Evolutionary conservation across 2,329 filamentous ascomycete species (phyloP).

Genomic region (Ophiognomonia clavigignenti-juglandacearum): DNA sequence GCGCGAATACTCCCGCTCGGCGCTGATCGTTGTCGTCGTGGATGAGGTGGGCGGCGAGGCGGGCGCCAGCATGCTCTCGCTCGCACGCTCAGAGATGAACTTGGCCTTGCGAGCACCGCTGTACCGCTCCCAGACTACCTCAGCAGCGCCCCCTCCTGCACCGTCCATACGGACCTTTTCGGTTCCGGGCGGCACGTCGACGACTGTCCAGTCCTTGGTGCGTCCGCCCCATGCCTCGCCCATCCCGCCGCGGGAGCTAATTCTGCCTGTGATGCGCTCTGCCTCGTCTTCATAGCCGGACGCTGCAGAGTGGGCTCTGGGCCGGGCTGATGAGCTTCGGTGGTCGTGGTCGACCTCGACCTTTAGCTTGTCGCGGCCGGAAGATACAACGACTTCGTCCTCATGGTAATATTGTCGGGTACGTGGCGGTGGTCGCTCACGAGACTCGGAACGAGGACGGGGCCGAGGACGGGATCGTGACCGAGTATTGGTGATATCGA

Average conservation of each 20-base stretch:
- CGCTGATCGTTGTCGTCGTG: slow-evolving; percentile 20
- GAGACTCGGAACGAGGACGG: slow-evolving; percentile 33
- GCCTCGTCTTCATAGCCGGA: slow-evolving; percentile 60
- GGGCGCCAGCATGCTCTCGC: slow-evolving; percentile 24
- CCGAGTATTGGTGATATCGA: slow-evolving; percentile 46
- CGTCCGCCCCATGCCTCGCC: slow-evolving; percentile 72
- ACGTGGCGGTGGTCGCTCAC: slow-evolving; percentile 36
- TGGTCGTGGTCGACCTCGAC: slow-evolving; percentile 36
- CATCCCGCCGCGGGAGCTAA: slow-evolving; percentile 58
- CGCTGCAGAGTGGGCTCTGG: slow-evolving; percentile 48
- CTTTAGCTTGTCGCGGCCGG: slow-evolving; percentile 45
- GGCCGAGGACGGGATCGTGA: slow-evolving; percentile 36
- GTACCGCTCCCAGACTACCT: slow-evolving; percentile 75
- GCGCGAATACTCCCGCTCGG: slow-evolving; percentile 23
- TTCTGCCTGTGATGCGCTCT: slow-evolving; percentile 52
- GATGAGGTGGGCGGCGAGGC: slow-evolving; percentile 30
- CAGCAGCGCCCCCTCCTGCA: slow-evolving; percentile 66
- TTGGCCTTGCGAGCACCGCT: slow-evolving; percentile 71
- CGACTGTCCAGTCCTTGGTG: slow-evolving; percentile 73
- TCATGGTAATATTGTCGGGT: slow-evolving; percentile 44
- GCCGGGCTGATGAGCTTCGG: slow-evolving; percentile 32
- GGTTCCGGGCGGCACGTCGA: slow-evolving; percentile 81
- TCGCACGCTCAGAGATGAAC: slow-evolving; percentile 66
- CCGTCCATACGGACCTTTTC: slow-evolving; percentile 80
- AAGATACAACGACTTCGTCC: slow-evolving; percentile 63